phyloP scores from a whole-genome alignment of 2,329 filamentous ascomycete genomes.

The Penicillium brevicompactum region DNA sequence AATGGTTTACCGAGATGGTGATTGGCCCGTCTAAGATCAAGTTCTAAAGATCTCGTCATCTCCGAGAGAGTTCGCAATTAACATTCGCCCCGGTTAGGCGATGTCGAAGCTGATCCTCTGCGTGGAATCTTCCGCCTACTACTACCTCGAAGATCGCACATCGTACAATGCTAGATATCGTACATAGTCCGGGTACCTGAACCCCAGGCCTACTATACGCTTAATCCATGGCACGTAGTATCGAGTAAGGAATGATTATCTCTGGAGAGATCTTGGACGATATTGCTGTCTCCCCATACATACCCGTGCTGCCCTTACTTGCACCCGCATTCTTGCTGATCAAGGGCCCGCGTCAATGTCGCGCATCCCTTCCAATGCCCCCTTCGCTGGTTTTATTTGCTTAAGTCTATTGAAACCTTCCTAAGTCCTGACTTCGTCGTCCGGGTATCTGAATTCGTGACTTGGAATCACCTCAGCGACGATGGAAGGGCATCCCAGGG shows the following conservation, averaged over 20 bases:
- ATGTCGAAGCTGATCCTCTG: not conserved
- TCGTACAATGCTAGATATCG: no score
- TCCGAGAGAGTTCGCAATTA: not conserved
- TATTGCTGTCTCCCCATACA: slow-evolving; percentile 6
- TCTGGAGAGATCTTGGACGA: not conserved
- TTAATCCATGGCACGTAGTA: slow-evolving; percentile 8
- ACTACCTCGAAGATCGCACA: not conserved
- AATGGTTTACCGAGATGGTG: slow-evolving; percentile 10
- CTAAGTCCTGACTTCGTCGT: slow-evolving; percentile 1
- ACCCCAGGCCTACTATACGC: not conserved
- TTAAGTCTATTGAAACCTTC: slow-evolving; percentile 10
- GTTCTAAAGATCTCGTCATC: slow-evolving; percentile 8
- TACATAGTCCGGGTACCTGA: not conserved
- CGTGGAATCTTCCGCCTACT: not conserved
- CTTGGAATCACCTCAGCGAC: not conserved
- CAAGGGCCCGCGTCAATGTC: slow-evolving; percentile 29
- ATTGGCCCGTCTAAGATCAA: slow-evolving; percentile 14
- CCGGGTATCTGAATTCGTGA: not conserved
- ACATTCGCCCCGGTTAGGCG: not conserved
- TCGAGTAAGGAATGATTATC: slow-evolving; percentile 25
- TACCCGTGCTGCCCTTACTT: slow-evolving; percentile 26
- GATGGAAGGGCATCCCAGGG: not conserved
- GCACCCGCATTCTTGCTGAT: slow-evolving; percentile 24
- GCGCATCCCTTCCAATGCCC: slow-evolving; percentile 28
- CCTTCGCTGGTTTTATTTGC: slow-evolving; percentile 19